phyloP scores from a whole-genome alignment of 768 basidiomycete species.

The Hericium coralloides region DNA sequence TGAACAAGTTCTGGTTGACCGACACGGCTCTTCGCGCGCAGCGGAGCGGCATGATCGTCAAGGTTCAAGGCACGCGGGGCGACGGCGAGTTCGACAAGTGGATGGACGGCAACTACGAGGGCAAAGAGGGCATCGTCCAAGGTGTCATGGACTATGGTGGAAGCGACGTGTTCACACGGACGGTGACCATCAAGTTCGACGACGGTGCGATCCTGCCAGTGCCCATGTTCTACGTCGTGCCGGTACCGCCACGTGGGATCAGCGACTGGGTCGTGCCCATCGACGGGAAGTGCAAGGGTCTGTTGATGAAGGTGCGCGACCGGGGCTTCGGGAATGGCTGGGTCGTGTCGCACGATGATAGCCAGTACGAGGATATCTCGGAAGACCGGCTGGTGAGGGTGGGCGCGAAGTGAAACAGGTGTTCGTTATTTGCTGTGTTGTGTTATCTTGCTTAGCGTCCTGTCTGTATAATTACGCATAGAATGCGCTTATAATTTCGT shows the following conservation, averaged over 20 bases:
- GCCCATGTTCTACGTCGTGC: background rate
- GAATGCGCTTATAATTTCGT: too few relatives aligned
- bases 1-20: background rate
- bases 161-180: background rate
- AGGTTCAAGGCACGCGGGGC: background rate
- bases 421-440: too few relatives aligned
- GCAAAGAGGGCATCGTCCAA: background rate
- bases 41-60: constrained; percentile 4
- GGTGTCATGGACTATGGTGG: constrained; percentile 1
- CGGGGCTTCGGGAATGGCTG: background rate
- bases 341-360: constrained; percentile 2
- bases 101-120: background rate
- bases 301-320: background rate
- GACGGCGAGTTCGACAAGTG: background rate
- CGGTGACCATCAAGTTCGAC: background rate
- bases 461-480: too few relatives aligned
- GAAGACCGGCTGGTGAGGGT: background rate
- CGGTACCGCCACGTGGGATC: background rate
- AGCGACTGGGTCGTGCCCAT: background rate
- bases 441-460: too few relatives aligned
- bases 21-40: background rate
- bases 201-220: background rate
- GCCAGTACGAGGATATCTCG: background rate
- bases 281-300: background rate
- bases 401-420: background rate